Conservation (phyloP, 371 early-diverging fungal species). For the Lichtheimia ornata region DNA sequence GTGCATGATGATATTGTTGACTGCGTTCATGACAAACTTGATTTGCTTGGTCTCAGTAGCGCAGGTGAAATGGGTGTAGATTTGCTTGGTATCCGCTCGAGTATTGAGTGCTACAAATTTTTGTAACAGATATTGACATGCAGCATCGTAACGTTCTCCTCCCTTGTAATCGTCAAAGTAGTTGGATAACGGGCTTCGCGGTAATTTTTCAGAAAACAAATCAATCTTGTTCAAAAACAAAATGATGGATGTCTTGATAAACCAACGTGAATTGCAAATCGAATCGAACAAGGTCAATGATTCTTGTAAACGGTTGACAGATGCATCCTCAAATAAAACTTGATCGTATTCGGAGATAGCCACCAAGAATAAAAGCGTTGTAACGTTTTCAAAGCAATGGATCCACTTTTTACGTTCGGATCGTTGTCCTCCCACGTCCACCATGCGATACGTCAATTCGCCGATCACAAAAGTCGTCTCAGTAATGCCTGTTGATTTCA, state of each 20-base stretch:
- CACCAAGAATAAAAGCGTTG: conserved; percentile 88
- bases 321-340: conserved; percentile 22
- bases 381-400: conserved; percentile 91
- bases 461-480: conserved; percentile 85
- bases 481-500: conserved; percentile 83
- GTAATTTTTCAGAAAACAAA: conserved; percentile 23
- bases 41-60: conserved; percentile 98
- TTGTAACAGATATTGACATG: conserved; percentile 44
- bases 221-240: conserved; percentile 33
- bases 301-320: conserved; percentile 25
- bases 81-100: conserved; percentile 43
- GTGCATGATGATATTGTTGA: conserved; percentile 94
- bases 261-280: conserved; percentile 29
- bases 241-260: conserved; percentile 25
- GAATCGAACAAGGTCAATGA: conserved; percentile 29
- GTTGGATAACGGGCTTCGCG: conserved; percentile 21
- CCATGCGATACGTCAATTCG: conserved; percentile 83
- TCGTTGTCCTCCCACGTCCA: conserved; percentile 93
- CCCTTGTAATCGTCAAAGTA: conserved; percentile 29
- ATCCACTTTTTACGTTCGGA: conserved; percentile 91
- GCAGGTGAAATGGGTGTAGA: conserved; percentile 88
- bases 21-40: conserved; percentile 93
- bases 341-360: conserved; percentile 33
- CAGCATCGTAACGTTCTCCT: conserved; percentile 65
- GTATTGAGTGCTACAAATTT: conserved; percentile 45